Evolutionary conservation across 2,329 filamentous ascomycete species (phyloP).

Genomic region (Trichophyton benhamiae): DNA sequence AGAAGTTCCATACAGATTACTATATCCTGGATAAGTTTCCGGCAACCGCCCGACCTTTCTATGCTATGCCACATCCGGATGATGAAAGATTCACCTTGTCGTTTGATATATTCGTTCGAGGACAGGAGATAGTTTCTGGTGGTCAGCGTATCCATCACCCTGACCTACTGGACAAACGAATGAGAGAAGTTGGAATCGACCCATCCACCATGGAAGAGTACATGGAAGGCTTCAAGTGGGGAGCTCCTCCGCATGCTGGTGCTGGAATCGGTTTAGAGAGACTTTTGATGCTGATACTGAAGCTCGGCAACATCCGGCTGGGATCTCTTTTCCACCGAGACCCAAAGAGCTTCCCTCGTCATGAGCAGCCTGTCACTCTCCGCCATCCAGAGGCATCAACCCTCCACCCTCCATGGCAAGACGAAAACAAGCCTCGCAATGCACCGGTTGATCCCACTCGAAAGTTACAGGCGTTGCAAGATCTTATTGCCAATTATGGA

Average conservation of each 20-base stretch:
- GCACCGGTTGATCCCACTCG: conserved; percentile 34
- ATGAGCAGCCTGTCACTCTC: conserved; percentile 50
- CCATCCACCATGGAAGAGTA: conserved; percentile 84
- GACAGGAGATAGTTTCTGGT: conserved; percentile 84
- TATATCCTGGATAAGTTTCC: conserved; percentile 94
- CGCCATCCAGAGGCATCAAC: conserved; percentile 83
- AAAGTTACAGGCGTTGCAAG: conserved; percentile 61
- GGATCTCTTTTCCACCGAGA: conserved; percentile 80
- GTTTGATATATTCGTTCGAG: conserved; percentile 87
- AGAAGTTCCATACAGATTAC: conserved; percentile 80
- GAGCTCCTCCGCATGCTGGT: conserved; percentile 77
- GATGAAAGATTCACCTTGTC: conserved; percentile 67
- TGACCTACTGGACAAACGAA: conserved; percentile 59
- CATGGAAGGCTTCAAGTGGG: conserved; percentile 75
- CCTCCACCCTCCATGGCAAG: conserved; percentile 53
- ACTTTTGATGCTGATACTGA: conserved; percentile 71
- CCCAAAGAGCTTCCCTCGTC: conserved; percentile 69
- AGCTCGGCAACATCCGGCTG: conserved; percentile 78
- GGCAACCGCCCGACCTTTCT: conserved; percentile 70
- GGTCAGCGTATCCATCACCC: conserved; percentile 87
- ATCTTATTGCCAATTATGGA: conserved; percentile 89
- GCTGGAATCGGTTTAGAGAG: conserved; percentile 84
- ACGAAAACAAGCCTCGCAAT: conserved; percentile 21
- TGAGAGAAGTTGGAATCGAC: conserved; percentile 62
- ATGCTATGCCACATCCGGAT: conserved; percentile 70